Evolutionary conservation across 2,329 filamentous ascomycete species (phyloP).

Genomic region (Lasiodiplodia sp.): DNA sequence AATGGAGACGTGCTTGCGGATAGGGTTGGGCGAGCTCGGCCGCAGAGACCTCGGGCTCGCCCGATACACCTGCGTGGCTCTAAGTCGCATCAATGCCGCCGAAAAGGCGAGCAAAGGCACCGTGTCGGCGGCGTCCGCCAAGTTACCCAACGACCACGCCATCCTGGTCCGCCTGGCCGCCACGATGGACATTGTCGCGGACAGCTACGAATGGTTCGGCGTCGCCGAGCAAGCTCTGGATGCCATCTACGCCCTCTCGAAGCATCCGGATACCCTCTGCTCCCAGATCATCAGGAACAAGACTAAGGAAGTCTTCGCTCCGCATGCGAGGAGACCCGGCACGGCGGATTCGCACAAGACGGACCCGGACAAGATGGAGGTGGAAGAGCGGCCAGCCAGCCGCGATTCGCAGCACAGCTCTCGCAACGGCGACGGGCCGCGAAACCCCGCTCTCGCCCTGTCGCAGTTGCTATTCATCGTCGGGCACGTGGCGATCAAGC

Average conservation of each 20-base stretch:
- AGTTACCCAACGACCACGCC: conserved; percentile 88
- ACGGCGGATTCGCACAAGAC: conserved; percentile 21
- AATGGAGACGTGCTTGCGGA: conserved; percentile 91
- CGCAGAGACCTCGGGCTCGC: conserved; percentile 85
- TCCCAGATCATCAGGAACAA: conserved; percentile 89
- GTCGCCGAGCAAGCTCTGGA: conserved; percentile 95
- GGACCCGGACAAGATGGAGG: conserved; percentile 28
- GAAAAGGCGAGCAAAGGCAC: conserved; percentile 74
- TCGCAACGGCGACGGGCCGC: conserved; percentile 52
- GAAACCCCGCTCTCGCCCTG: conserved; percentile 76
- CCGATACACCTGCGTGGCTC: conserved; percentile 93
- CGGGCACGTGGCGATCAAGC: conserved; percentile 96
- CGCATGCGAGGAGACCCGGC: conserved; percentile 45
- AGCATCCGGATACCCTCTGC: conserved; percentile 91
- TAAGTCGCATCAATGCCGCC: conserved; percentile 86
- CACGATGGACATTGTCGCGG: conserved; percentile 83
- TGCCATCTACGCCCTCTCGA: conserved; percentile 92
- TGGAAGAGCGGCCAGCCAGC: conserved; percentile 33
- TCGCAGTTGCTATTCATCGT: conserved; percentile 95
- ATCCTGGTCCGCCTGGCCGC: conserved; percentile 81
- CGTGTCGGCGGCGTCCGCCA: conserved; percentile 63
- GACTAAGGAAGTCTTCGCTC: conserved; percentile 80
- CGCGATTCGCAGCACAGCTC: conserved; percentile 29
- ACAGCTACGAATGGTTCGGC: conserved; percentile 92
- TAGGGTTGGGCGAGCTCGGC: conserved; percentile 83